Percentiles rank a stretch among this genome's conserved stretches.
Evolutionary conservation across 1,284 basidiomycete species (phyloP).

Genomic region (Mycena citricolor): DNA sequence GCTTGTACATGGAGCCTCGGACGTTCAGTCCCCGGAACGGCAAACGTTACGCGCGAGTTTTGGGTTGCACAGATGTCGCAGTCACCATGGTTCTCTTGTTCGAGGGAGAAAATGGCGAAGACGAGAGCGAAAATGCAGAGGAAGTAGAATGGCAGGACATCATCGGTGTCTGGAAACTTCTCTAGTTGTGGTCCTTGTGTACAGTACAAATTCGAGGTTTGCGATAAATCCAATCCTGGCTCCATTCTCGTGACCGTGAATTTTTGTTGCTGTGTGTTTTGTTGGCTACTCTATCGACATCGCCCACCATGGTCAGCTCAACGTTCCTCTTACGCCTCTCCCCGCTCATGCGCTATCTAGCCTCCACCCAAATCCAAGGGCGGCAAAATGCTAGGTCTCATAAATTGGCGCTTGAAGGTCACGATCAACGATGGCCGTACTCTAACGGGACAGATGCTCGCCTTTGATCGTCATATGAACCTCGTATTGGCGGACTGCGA

Average conservation of each 20-base stretch:
- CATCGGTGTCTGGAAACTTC: slow-evolving; percentile 15
- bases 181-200: not conserved
- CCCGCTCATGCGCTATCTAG: slow-evolving; percentile 36
- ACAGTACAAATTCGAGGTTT: no score
- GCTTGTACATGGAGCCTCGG: slow-evolving; percentile 10
- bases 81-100: slow-evolving; percentile 6
- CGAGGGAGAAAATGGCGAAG: not conserved
- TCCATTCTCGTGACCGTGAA: no score
- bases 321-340: not conserved
- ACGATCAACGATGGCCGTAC: slow-evolving; percentile 98
- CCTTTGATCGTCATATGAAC: slow-evolving; percentile 99
- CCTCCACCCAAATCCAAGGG: slow-evolving; percentile 94
- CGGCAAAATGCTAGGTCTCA: slow-evolving; percentile 96
- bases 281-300: slow-evolving; percentile 22
- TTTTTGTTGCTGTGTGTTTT: not conserved
- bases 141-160: slow-evolving; percentile 13
- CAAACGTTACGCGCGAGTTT: slow-evolving; percentile 14
- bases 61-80: slow-evolving; percentile 12
- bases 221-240: no score
- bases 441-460: slow-evolving; percentile 97
- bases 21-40: slow-evolving; percentile 13
- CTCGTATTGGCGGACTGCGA: slow-evolving; percentile 97
- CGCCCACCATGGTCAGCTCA: slow-evolving; percentile 61
- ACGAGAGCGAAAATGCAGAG: slow-evolving; percentile 9
- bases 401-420: slow-evolving; percentile 97